These are phyloP conservation scores for Plasmodium gallinaceum DNA, from an alignment of 169 alveolate species.

Conservation along the genomic window DNA sequence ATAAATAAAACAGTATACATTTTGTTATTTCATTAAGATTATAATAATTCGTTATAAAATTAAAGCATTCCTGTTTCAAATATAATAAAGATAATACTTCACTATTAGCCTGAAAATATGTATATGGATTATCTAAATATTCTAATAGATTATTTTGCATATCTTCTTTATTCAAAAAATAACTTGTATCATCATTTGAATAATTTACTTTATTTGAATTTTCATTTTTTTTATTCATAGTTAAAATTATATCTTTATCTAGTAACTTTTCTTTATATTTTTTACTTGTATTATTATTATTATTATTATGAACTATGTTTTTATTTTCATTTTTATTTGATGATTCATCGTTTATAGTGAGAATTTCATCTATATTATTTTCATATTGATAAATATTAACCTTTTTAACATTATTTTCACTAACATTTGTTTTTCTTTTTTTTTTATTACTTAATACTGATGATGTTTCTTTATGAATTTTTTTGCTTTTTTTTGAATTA, in stretches of 20 bases:
- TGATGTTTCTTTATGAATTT: background rate
- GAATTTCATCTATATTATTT: background rate
- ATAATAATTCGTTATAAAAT: constrained; percentile 32
- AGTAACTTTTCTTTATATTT: no score
- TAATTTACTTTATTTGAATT: background rate
- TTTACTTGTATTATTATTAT: background rate
- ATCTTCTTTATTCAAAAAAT: background rate
- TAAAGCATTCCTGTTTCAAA: constrained; percentile 56
- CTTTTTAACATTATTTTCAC: background rate
- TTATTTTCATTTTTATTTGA: background rate
- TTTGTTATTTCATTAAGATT: constrained; percentile 37
- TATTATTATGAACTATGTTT: background rate
- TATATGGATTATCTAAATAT: constrained; percentile 45
- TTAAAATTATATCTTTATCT: background rate
- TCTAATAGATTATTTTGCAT: constrained; percentile 22
- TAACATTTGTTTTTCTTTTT: background rate
- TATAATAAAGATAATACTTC: constrained; percentile 29
- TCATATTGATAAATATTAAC: background rate
- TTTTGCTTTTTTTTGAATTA: background rate
- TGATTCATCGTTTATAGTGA: background rate
- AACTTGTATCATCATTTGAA: background rate
- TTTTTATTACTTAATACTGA: background rate
- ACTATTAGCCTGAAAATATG: constrained; percentile 52
- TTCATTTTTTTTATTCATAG: background rate
- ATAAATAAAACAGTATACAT: constrained; percentile 37